Base-by-base conservation (phyloP, 495 filamentous ascomycete species). In the Xylaria telfairii region DNA sequence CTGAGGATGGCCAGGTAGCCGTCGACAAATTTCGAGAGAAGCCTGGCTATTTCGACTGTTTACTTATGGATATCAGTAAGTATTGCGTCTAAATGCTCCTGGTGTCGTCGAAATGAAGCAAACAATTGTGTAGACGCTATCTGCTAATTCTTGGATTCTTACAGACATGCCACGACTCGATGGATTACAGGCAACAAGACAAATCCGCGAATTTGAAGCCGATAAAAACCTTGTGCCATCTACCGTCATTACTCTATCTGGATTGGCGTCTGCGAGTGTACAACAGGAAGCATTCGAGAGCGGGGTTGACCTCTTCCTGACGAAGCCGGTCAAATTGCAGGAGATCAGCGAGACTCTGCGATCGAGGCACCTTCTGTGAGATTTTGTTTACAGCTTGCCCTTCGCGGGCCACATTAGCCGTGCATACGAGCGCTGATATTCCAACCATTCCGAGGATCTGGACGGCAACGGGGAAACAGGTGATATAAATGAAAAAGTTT, bases 261-360 rank as follows among this genome's bases (percentile, higher is more conserved):
- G 92, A 0, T 79, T 93, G 12, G 90, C 89, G 34, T 88, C 86
- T 46, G 83, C 84, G 7, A 83, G 85, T 19, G 90, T 91, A 71
- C 88, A 92, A 75, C 82, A 86, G 8, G 90, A 93, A 59, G 92
- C 92, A 0, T 83, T 90, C 68, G 84, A 83, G 8, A 88, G 87
- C 15, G 92, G 92, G 7, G 86, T 94, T 42, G 90, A 94, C 75
- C 75, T 91, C 17, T 93, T 92, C 75, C 81, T 93, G 71, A 92
- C 91, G 17, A 92, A 93, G 73, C 92, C 92, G 1, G 89, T 93
- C 26, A 75, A 71, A 26, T 73, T 86, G 69, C 78, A 79, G 64
- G 77, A 79, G 67, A 68, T 87, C 64, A 78, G 76, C 56, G 28
- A 51, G 24, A 59, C 56, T 34, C 57, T 69, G 19, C 44, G 39